Conservation (phyloP, 208 protist species). For the Trypanosoma vivax region DNA sequence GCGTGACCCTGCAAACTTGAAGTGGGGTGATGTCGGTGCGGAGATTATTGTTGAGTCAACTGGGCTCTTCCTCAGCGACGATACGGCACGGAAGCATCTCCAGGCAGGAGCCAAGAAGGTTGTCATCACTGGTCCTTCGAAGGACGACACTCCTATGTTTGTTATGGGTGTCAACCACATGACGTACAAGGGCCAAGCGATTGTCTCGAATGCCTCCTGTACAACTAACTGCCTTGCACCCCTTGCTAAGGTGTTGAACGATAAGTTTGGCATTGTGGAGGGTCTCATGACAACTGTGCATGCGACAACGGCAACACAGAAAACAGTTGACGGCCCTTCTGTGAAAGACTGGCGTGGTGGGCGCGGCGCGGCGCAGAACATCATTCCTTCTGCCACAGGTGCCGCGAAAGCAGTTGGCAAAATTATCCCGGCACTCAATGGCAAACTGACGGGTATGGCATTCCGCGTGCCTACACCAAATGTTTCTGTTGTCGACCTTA, state of each 20-base stretch:
- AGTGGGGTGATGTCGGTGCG: conserved; percentile 81
- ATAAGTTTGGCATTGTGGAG: conserved; percentile 94
- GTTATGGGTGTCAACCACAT: conserved; percentile 95
- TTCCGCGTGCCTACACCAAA: conserved; percentile 94
- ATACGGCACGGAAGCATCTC: conserved; percentile 72
- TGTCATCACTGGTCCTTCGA: conserved; percentile 97
- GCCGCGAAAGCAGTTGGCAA: conserved; percentile 98
- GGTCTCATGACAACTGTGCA: conserved; percentile 99
- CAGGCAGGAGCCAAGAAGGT: conserved; percentile 95
- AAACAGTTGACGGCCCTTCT: conserved; percentile 92
- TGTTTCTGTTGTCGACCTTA: conserved; percentile 43
- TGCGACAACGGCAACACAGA: conserved; percentile 97
- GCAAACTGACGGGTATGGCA: conserved; percentile 90
- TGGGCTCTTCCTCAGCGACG: conserved; percentile 91
- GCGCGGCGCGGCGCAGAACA: conserved; percentile 92
- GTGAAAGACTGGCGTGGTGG: conserved; percentile 96
- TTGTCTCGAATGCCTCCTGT: conserved; percentile 98
- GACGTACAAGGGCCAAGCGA: conserved; percentile 68
- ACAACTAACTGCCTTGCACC: conserved; percentile 99
- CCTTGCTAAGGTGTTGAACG: conserved; percentile 92
- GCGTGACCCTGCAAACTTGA: conserved; percentile 85
- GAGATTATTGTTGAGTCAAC: conserved; percentile 97
- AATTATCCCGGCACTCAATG: conserved; percentile 77
- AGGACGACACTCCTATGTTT: conserved; percentile 96
- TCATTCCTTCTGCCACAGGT: conserved; percentile 98